phyloP scores from a whole-genome alignment of 1,139 yeast species.

The Candida sp. region DNA sequence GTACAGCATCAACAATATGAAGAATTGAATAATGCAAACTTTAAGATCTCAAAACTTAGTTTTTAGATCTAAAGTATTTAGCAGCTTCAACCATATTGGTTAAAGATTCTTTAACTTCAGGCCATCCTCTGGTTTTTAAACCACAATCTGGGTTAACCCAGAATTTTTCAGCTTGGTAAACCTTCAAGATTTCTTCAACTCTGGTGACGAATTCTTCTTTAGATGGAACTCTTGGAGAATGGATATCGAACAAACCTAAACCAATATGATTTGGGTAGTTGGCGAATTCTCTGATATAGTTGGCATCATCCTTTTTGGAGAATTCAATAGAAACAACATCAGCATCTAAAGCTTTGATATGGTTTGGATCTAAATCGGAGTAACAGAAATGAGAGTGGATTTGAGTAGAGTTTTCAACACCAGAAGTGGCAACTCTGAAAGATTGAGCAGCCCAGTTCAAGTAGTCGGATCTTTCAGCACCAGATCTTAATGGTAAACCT shows the following conservation, averaged over 20 bases:
- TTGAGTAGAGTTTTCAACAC: conserved; percentile 93
- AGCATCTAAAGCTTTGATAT: conserved; percentile 98
- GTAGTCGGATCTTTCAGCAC: conserved; percentile 95
- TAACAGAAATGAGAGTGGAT: conserved; percentile 99
- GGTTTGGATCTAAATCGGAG: conserved; percentile 99
- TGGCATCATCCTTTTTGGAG: conserved; percentile 99
- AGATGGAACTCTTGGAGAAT: conserved; percentile 99
- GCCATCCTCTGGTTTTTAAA: conserved; percentile 97
- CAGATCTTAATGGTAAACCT: conserved; percentile 99
- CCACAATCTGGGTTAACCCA: conserved; percentile 99
- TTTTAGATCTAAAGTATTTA: conserved; percentile 80
- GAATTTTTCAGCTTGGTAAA: conserved; percentile 96
- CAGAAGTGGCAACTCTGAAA: conserved; percentile 99
- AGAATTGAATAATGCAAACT: conserved; percentile 30
- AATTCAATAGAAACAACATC: conserved; percentile 99
- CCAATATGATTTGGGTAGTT: conserved; percentile 99
- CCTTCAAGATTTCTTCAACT: conserved; percentile 91
- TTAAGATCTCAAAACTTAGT: conserved; percentile 16
- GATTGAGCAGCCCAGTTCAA: conserved; percentile 99
- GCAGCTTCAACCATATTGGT: conserved; percentile 99
- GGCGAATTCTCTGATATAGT: conserved; percentile 96
- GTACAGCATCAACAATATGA: conserved; percentile 40
- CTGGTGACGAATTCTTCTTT: conserved; percentile 93
- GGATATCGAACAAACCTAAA: conserved; percentile 98
- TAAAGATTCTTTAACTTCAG: conserved; percentile 79